Base-by-base conservation (phyloP, 1,139 yeast genomes). In the Candida mesenterica region DNA sequence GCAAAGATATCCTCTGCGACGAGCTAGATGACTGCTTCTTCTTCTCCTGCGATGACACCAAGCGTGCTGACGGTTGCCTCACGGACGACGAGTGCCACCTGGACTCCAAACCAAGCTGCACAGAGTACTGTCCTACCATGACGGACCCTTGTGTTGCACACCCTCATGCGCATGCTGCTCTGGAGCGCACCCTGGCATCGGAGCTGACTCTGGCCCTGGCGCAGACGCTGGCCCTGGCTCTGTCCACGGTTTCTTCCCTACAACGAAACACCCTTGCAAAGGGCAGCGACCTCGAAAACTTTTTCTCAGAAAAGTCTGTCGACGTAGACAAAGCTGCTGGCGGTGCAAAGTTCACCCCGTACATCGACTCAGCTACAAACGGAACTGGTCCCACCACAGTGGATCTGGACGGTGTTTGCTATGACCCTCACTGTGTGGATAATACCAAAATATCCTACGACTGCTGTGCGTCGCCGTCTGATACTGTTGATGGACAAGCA, bases 1-100 rank as follows among this genome's bases (percentile, higher is more conserved):
- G 76, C 49, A 59, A 64, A 26, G 74, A 67, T 28, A 64, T 70
- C 4, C 57, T 68, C 28, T 70, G 76, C 45, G 68, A 68, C 32
- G 75, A 69, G 32, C 46, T 70, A 5, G 72, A 69, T 39, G 75
- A 69, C 46, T 71, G 76, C 37, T 69, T 64, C 51, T 69, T 61
- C 40, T 43, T 53, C 15, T 58, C 52, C 29, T 67, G 72, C 46
- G 62, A 59, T 28, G 63, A 56, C 37, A 40, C 50, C 16, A 45
- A 43, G 32, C 28, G 38, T 4, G 18, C 31, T 16, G 37, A 34
- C n/a, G 27, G 28, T 4, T 34, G 36, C 18, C 16, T 24, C n/a
- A 10, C 15, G 4, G 30, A 19, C 10, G 20, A 16, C 4, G 35
- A 32, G 13, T 31, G 35, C 25, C 19, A 17, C 3, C 19, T 8